These are phyloP conservation scores for Thinopyrum elongatum DNA, from an alignment of 176 grass and related monocot species.

Conservation along the genomic window DNA sequence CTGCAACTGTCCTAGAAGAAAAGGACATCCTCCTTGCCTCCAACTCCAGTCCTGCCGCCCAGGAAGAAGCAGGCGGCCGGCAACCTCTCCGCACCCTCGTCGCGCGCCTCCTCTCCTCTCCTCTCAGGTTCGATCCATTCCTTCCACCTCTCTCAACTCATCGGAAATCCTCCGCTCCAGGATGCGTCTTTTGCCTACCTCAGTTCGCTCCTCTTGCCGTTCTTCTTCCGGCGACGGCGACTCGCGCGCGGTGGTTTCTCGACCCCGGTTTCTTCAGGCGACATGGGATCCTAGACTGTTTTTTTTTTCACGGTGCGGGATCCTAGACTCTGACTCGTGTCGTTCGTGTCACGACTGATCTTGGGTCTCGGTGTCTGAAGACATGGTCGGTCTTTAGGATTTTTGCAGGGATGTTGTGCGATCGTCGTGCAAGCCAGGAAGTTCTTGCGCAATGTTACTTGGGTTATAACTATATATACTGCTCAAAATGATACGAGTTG, in stretches of 20 bases:
- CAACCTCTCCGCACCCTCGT: background rate
- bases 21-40: background rate
- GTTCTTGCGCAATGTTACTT: background rate
- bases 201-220: background rate
- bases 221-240: background rate
- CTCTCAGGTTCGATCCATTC: slow-evolving; percentile 14
- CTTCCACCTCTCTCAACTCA: background rate
- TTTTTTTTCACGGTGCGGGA: background rate
- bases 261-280: background rate
- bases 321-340: background rate
- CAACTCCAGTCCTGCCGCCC: background rate
- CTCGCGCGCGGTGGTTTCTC: no score
- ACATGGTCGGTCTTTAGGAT: background rate
- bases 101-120: no score
- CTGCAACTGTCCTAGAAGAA: background rate
- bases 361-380: background rate
- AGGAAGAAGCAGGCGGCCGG: background rate
- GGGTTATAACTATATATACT: background rate
- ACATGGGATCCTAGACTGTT: background rate
- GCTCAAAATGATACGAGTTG: no score
- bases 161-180: background rate
- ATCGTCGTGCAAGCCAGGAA: background rate
- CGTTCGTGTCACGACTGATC: background rate
- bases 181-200: background rate
- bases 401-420: background rate